A percentile compares a stretch with the other conserved stretches of the same genome.
Evolutionary conservation across 208 protist species (phyloP).

Genomic region (Naegleria gruberi): DNA sequence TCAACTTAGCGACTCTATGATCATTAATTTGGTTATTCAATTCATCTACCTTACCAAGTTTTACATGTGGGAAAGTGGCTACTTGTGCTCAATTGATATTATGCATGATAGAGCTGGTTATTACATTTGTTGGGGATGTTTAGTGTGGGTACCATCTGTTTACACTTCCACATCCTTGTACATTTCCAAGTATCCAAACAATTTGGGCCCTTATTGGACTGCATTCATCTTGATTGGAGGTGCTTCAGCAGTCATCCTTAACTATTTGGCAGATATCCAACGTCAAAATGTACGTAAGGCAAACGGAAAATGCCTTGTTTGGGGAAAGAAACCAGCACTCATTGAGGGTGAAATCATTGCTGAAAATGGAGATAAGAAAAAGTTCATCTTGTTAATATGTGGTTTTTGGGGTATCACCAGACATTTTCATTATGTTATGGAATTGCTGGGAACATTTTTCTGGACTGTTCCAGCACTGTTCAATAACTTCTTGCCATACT

Average conservation of each 20-base stretch:
- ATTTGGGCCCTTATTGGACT: not conserved
- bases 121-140: conserved; percentile 87
- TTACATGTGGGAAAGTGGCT: conserved; percentile 74
- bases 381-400: conserved; percentile 59
- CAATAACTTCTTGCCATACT: conserved; percentile 69
- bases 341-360: conserved; percentile 42
- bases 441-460: conserved; percentile 64
- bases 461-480: conserved; percentile 61
- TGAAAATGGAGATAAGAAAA: conserved; percentile 29
- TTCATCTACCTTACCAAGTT: conserved; percentile 82
- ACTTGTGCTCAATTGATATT: conserved; percentile 92
- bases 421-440: conserved; percentile 91
- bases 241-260: conserved; percentile 31
- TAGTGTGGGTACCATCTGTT: conserved; percentile 85
- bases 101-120: conserved; percentile 88
- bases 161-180: conserved; percentile 54
- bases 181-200: not conserved
- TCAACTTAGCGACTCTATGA: conserved; percentile 62
- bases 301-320: conserved; percentile 38
- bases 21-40: conserved; percentile 70
- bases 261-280: conserved; percentile 48
- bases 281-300: conserved; percentile 38
- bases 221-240: conserved; percentile 27
- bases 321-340: conserved; percentile 37
- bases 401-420: conserved; percentile 89